A percentile compares a stretch with the other conserved stretches of the same genome.
These are phyloP conservation scores for Nitzschia sp. DNA, from an alignment of 108 stramenopile species.

Conservation along the genomic window DNA sequence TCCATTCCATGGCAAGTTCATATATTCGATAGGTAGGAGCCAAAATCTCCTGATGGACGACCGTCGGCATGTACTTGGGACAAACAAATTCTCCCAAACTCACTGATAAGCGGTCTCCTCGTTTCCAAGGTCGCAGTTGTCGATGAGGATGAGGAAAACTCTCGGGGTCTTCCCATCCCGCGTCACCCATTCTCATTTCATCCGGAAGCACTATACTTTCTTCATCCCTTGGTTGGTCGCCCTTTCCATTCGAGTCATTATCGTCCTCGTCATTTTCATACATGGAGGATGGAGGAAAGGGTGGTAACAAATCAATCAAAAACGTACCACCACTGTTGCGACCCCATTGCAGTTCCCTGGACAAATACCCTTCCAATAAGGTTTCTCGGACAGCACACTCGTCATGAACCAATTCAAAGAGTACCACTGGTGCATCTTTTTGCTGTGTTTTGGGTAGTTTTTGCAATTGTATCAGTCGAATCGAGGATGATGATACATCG, in stretches of 20 bases:
- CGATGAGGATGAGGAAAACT: no score
- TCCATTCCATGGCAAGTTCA: conserved; percentile 8
- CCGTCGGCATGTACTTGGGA: conserved; percentile 3
- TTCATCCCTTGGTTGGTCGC: no score
- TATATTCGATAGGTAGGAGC: conserved; percentile 2
- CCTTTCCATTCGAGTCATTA: not conserved
- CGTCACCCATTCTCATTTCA: no score
- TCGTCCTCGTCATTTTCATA: not conserved
- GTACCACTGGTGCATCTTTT: not conserved
- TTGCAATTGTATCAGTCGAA: not conserved
- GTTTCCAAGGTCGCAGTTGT: not conserved
- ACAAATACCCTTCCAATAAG: conserved; percentile 5
- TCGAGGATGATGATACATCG: not conserved
- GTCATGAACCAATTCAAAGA: conserved; percentile 8
- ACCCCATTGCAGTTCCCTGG: not conserved
- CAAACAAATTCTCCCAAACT: conserved; percentile 8
- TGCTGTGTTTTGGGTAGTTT: not conserved
- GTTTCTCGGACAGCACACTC: conserved; percentile 6
- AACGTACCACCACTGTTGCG: not conserved
- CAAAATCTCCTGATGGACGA: conserved; percentile 1
- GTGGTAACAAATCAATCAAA: conserved; percentile 9
- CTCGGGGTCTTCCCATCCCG: no score
- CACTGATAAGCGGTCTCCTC: not conserved
- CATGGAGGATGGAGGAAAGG: not conserved
- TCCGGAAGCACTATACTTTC: no score